Evolutionary conservation across 2,329 filamentous ascomycete genomes (phyloP).

Genomic region (Sporothrix luriei): DNA sequence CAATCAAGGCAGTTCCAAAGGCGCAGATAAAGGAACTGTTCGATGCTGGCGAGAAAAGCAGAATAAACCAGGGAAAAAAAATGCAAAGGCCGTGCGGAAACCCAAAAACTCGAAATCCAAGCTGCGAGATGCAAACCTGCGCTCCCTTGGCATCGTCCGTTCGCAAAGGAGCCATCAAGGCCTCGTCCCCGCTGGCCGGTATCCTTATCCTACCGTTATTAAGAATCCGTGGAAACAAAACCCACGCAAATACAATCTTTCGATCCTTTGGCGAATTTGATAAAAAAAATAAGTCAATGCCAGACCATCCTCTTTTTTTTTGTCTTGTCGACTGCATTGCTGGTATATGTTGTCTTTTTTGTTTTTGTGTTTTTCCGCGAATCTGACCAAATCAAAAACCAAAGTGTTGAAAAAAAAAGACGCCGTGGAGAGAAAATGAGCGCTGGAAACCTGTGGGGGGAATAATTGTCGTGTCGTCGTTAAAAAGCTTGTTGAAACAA

Average conservation of each 20-base stretch:
- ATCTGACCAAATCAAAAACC: constrained; percentile 20
- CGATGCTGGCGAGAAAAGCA: constrained; percentile 43
- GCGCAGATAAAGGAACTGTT: constrained; percentile 40
- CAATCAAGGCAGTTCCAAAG: constrained; percentile 41
- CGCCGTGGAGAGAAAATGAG: constrained; percentile 28
- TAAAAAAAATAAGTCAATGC: constrained; percentile 1
- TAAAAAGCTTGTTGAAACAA: constrained; percentile 20
- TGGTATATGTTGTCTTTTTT: constrained; percentile 13
- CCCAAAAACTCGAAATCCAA: constrained; percentile 21
- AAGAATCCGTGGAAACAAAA: not conserved
- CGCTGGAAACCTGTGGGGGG: constrained; percentile 30
- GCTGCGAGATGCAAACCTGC: constrained; percentile 4
- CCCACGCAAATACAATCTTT: constrained; percentile 13
- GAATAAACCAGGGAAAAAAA: constrained; percentile 11
- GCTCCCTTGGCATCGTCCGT: constrained; percentile 10
- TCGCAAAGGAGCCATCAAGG: constrained; percentile 29
- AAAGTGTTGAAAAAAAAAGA: constrained; percentile 23
- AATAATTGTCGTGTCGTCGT: constrained; percentile 33
- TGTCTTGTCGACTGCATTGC: constrained; percentile 22
- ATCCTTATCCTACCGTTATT: constrained; percentile 11
- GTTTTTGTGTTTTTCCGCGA: constrained; percentile 22
- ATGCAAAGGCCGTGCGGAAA: constrained; percentile 1
- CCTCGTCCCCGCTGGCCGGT: constrained; percentile 26
- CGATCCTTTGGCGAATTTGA: constrained; percentile 13
- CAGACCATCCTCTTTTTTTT: constrained; percentile 19